Evolutionary conservation across 768 basidiomycete species (phyloP), one percentile per base, ranked within the genome.

Genomic region (Termitomyces sp.): DNA sequence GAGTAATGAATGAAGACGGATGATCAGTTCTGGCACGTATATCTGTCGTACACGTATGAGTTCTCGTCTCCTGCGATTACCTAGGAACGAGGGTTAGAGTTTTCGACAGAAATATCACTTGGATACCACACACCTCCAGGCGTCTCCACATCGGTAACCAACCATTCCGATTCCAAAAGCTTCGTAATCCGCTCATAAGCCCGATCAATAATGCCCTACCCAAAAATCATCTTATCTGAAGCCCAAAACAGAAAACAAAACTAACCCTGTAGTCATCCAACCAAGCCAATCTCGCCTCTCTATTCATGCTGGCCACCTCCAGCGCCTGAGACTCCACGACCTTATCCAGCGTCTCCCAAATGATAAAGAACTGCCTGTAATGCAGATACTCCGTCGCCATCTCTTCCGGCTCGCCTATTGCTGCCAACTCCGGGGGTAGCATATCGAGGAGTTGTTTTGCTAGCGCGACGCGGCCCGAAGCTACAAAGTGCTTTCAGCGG

Each of bases 1-100:
- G n/a, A n/a, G n/a, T n/a, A n/a, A n/a, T n/a, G n/a, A n/a, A n/a
- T 98, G 95, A 2, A 98, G 75, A 23, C 93, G 85, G 63, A 98
- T 79, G 64, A 98, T 84, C 23, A 98, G 79, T 69, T 97, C 94
- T 0, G 95, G 96, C 28, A 97, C 77, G 71, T 89, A 95, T 33
- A 95, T 85, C 66, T 94, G 88, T 44, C 95, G 85, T 54, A 96
- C 89, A n/a, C 89, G 84, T 13, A 82, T 73, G 49, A 96, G 81
- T 61, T 95, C 92, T 23, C 77, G 76, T 26, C 77, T 77, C 30
- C 89, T 79, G 7, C 79, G 80, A 50, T 86, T 81, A 44, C 72
- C 83, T 81, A 46, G 20, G 4, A 32, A 51, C 48, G 65, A 28
- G 57, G 38, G 49, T 56, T 55, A 13, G 55, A 59, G 47, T 13